Evolutionary conservation across 495 filamentous ascomycete species (phyloP), one percentile per base, ranked within the genome.

Genomic region (Xylaria castorea): DNA sequence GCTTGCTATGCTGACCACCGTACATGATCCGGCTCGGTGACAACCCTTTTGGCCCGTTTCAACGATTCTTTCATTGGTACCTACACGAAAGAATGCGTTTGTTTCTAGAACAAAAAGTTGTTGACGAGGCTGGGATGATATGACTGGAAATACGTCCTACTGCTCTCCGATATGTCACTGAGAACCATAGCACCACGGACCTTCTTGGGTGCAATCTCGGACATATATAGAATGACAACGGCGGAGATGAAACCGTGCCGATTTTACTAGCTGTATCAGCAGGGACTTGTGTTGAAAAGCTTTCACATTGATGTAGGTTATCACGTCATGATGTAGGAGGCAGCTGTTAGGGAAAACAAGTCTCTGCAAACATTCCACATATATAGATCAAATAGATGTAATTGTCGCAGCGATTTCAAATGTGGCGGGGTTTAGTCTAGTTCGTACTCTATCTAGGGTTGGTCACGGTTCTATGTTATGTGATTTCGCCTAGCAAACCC

Each of bases 211-310:
- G 86, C 84, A 70, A 87, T 85, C 81, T 92, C 91, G 34, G 89
- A 89, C 90, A 92, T 91, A 83, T 92, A 93, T 50, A 92, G 81
- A 77, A 91, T 89, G 80, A 91, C 88, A 78, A 90, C 87, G 61
- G 89, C 75, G 36, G 77, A 79, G 67, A 77, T 80, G 72, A 77
- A 76, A 89, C 90, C 90, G 42, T 1, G 20, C 5, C 20, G 9
- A 12, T 55, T 7, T 55, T 55, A 30, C 51, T 30, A 6, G 25
- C 25, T 55, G 1, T 55, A 5, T 5, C 11, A 16, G 25, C 9
- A 30, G 51, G 4, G 50, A 20, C 22, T 30, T 30, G 46, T 30
- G 3, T 25, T 30, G n/a, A 22, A 22, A 55, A 22, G 8, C n/a
- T 25, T 53, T 53, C 0, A 53, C 9, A 4, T 53, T 53, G 7